Conservation (phyloP, 352 stramenopile species). For the Pythium aristosporum region DNA sequence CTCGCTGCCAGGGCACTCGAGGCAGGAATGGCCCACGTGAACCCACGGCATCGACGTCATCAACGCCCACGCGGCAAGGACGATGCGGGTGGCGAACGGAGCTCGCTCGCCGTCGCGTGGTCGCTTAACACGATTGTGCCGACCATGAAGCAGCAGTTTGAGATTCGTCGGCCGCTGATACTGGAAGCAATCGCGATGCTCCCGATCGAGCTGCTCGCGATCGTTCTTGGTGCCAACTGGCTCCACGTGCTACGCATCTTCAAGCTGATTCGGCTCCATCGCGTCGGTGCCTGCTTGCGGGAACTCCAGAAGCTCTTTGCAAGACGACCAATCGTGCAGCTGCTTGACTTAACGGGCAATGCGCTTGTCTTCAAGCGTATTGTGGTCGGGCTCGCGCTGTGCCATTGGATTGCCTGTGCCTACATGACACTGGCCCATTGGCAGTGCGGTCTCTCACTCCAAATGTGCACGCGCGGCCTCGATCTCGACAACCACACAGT, state of each 20-base stretch:
- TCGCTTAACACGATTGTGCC: constrained; percentile 70
- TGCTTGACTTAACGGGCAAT: constrained; percentile 60
- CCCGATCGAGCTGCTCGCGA: constrained; percentile 48
- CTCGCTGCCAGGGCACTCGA: constrained; percentile 39
- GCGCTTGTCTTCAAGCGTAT: constrained; percentile 51
- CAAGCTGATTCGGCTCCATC: constrained; percentile 61
- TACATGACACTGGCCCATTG: constrained; percentile 72
- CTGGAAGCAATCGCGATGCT: constrained; percentile 50
- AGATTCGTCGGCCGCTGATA: constrained; percentile 40
- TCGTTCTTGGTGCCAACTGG: constrained; percentile 44
- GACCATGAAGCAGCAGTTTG: constrained; percentile 21
- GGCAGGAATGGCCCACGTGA: constrained; percentile 19
- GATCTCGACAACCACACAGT: neutral
- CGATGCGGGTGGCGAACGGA: constrained; percentile 5
- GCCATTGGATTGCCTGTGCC: constrained; percentile 57
- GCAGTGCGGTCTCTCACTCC: constrained; percentile 64
- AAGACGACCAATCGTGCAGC: constrained; percentile 37
- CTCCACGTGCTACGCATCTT: constrained; percentile 53
- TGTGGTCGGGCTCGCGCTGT: constrained; percentile 39
- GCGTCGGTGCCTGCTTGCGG: constrained; percentile 39
- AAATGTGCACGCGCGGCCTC: constrained; percentile 39
- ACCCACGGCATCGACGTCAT: constrained; percentile 22
- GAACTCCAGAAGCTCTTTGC: constrained; percentile 53
- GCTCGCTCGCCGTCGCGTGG: constrained; percentile 44
- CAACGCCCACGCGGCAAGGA: constrained; percentile 1